Percentiles rank a stretch among this genome's conserved stretches.
Conservation (phyloP, 78 protist species). For the Protostelium mycophagum region DNA sequence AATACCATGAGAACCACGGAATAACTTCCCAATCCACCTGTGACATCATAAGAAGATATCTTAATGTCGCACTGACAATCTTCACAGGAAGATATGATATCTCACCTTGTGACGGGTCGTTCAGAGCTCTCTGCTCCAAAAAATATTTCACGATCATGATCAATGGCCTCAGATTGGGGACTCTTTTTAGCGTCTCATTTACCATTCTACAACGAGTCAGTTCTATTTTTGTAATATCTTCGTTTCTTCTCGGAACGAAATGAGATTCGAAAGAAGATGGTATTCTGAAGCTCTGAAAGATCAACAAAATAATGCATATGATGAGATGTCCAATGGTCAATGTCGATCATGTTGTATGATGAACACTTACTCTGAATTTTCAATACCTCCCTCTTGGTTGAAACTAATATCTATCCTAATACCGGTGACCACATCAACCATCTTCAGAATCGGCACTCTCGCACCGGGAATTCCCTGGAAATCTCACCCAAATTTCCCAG, state of each 20-base stretch:
- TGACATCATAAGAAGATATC: not conserved
- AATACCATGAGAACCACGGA: not conserved
- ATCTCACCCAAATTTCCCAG: not conserved
- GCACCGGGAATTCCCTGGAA: not conserved
- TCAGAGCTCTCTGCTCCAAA: not conserved
- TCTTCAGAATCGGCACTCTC: not conserved
- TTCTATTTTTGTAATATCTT: not conserved
- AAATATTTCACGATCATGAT: not conserved
- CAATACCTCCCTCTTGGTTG: not conserved
- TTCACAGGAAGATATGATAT: not conserved
- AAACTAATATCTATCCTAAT: not conserved
- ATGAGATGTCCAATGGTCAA: too few species aligned
- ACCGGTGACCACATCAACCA: not conserved
- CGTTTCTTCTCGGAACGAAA: too few species aligned
- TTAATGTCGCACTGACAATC: too few species aligned
- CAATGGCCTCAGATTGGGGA: not conserved
- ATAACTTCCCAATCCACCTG: not conserved
- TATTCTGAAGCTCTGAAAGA: too few species aligned
- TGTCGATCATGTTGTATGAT: not conserved
- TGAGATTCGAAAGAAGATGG: too few species aligned
- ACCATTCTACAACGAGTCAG: not conserved
- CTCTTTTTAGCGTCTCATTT: not conserved
- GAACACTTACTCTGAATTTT: not conserved
- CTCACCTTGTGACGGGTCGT: not conserved
- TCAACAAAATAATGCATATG: too few species aligned